Base-by-base conservation (phyloP, 345 rosid genomes). In the Brassica carinata region DNA sequence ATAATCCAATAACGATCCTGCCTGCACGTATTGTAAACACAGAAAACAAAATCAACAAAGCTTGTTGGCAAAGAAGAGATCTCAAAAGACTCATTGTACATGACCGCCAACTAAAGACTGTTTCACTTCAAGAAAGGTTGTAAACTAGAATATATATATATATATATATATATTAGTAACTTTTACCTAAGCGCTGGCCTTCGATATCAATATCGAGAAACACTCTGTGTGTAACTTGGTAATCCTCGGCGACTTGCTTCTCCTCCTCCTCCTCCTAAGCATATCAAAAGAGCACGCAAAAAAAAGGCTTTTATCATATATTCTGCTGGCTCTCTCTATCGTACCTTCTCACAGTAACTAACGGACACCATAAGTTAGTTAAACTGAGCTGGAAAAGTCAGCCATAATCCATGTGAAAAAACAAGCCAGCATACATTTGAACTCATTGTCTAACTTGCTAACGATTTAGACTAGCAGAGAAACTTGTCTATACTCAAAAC, bases 1-100 rank as follows among this genome's bases (percentile, higher is more conserved):
- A 93, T 78, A 96, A 83, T 82, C 99, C 99, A 84, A 92, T 88
- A 77, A 96, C 87, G 13, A 96, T 96, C 83, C 99, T 92, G 82
- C 99, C 99, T 93, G 92, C 85, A 92, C 17, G 81, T 26, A 48
- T 57, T 19, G 3, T 4, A 48, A 7, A 48, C 57, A 48, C 57
- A 13, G 6, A 48, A 13, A 48, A 48, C 15, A 14, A 48, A 48
- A 48, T 4, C 17, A 14, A 48, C 17, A 14, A 5, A 33, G 7
- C 1, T 33, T 33, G 29, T 27, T 19, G 23, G 23, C 51, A 43
- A 38, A 38, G 43, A 38, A 38, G 43, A 38, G 43, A 7, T 5
- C 7, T 7, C 40, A 34, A 34, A 34, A 34, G 23, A 38, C 45
- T 38, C 10, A 19, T 19, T 19, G 23, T 19, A 19, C 23, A 19